These are phyloP conservation scores for Cordyceps fumosorosea DNA, from an alignment of 2,329 filamentous ascomycete species.

Conservation along the genomic window DNA sequence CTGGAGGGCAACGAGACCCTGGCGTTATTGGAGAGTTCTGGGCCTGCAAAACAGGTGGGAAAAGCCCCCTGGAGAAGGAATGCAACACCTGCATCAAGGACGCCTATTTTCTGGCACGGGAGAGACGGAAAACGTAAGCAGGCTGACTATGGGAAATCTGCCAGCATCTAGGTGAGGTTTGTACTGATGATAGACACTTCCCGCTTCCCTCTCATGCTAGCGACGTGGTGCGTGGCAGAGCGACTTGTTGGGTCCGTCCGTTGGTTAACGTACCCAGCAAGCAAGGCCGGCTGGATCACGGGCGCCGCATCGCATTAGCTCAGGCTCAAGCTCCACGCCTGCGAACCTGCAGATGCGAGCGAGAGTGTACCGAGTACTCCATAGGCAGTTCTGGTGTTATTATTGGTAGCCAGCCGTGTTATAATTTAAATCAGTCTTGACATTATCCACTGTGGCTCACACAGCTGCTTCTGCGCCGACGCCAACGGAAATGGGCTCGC, in stretches of 20 bases:
- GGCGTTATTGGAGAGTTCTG: neutral
- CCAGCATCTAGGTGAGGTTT: neutral
- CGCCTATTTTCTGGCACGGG: too few species aligned
- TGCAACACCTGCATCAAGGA: neutral
- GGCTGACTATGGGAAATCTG: too few species aligned
- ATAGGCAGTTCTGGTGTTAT: neutral
- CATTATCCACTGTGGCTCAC: neutral
- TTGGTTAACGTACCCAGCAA: constrained; percentile 10
- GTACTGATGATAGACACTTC: neutral
- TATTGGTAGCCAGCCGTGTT: neutral
- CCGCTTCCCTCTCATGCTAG: neutral
- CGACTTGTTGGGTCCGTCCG: neutral
- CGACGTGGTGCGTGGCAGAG: neutral
- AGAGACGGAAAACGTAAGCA: too few species aligned
- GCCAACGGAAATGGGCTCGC: neutral
- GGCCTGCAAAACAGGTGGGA: neutral
- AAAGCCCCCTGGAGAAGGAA: neutral
- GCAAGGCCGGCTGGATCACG: neutral
- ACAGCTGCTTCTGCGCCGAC: neutral
- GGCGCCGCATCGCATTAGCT: constrained; percentile 4
- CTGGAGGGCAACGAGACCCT: neutral
- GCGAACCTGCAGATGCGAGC: constrained; percentile 9
- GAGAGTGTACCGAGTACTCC: neutral
- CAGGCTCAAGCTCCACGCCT: constrained; percentile 2
- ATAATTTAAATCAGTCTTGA: neutral